Base-by-base conservation (phyloP, 805 yeast genomes). In the Nakazawaea holstii region DNA sequence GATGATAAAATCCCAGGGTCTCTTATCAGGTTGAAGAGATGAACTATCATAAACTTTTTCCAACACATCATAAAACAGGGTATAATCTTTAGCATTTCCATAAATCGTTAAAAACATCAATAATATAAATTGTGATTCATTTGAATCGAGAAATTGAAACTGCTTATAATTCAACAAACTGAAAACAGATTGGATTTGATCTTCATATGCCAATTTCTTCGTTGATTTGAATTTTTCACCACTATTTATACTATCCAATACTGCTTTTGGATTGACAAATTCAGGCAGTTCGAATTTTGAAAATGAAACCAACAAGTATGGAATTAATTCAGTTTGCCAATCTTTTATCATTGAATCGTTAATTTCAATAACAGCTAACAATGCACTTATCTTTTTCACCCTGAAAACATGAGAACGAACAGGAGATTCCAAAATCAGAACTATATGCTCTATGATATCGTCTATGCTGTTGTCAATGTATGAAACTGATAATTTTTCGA, bases 361-460 rank as follows among this genome's bases (percentile, higher is more conserved):
- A 14, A 38, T 10, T 15, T 38, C 43, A 6, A 48, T 28, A 14
- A 26, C 13, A 3, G 33, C 13, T 14, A 47, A 27, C 24, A 41
- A 17, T 11, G 14, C 9, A n/a, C 30, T 9, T 13, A 33, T 8
- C 15, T 14, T 28, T 1, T 39, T 33, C 17, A 7, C 20, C 15
- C 17, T 45, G 29, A 27, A 39, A n/a, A 14, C 7, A 10, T 32
- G 15, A n/a, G 29, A 35, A 6, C 33, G 7, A 17, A 10, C 9
- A n/a, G 47, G 48, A 8, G 47, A 38, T 48, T 72, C 76, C 7
- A 70, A 40, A 26, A 72, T 53, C 5, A 68, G 51, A 48, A 60
- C 62, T 56, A 66, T 58, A 50, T 57, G 69, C 10, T 53, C 55
- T 2, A 66, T 53, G 15, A 65, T 52, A 52, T 72, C 75, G 2